Conservation (phyloP, 140 eudicot species). For the Flaveria floridana region DNA sequence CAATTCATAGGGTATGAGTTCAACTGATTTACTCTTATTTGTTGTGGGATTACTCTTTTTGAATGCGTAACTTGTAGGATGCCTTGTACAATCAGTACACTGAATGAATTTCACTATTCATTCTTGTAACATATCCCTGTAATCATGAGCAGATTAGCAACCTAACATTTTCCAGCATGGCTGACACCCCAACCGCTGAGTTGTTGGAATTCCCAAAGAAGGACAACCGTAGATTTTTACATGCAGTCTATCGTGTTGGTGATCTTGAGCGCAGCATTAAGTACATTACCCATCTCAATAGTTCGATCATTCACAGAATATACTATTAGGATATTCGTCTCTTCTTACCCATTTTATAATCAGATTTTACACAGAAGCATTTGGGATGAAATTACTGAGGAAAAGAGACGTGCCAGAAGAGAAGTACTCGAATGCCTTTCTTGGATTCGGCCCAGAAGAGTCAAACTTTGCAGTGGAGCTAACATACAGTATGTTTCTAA, state of each 20-base stretch:
- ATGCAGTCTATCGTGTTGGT: slow-evolving; percentile 94
- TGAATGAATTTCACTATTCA: neutral
- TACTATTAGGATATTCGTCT: neutral
- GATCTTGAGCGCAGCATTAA: slow-evolving; percentile 89
- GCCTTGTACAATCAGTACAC: neutral
- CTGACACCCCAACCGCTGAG: slow-evolving; percentile 58
- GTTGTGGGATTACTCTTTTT: neutral
- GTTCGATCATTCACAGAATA: neutral
- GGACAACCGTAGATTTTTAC: slow-evolving; percentile 77
- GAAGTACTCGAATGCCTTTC: slow-evolving; percentile 89
- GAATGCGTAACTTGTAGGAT: neutral
- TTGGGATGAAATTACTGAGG: slow-evolving; percentile 90
- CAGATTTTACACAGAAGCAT: slow-evolving; percentile 90
- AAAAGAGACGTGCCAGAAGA: slow-evolving; percentile 86
- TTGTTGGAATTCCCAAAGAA: slow-evolving; percentile 77
- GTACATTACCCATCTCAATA: slow-evolving; percentile 32
- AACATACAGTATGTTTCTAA: slow-evolving; percentile 68
- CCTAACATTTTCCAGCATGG: slow-evolving; percentile 42
- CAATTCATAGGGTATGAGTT: neutral
- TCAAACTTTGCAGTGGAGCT: slow-evolving; percentile 79
- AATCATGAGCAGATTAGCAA: slow-evolving; percentile 32
- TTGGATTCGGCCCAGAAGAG: slow-evolving; percentile 92
- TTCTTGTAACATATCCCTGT: slow-evolving; percentile 1
- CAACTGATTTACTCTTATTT: neutral
- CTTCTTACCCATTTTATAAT: neutral